Base-by-base conservation (phyloP, 495 filamentous ascomycete species). In the Lindgomyces ingoldianus region DNA sequence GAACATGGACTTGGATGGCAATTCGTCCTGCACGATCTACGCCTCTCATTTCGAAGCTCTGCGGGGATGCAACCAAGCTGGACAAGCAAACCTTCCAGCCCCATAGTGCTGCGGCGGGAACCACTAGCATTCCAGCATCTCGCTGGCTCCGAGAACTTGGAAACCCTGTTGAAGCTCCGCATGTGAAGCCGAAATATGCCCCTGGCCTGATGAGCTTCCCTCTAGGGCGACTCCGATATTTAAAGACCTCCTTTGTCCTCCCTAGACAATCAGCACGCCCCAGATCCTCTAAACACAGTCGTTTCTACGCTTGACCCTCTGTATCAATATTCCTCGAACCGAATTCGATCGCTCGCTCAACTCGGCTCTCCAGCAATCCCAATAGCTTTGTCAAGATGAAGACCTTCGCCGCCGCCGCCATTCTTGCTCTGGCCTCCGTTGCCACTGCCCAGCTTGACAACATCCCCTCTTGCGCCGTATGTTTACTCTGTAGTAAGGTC, bases 391-490 rank as follows among this genome's bases (percentile, higher is more conserved):
- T 63, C 72, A 79, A 70, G 47, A 82, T 82, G 80, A 74, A 77
- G 60, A 70, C 78, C 71, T 74, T 70, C 44, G 61, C 60, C 60
- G 55, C 70, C 46, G 56, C 77, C 69, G 61, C 75, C 26, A 61
- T 81, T 25, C 1, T 56, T 36, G 60, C 78, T 58, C 70, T 71
- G 48, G 73, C 75, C 62, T 70, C 73, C 50, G 64, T 81, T 48
- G 75, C 74, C 64, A 66, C 70, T 30, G 76, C 76, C 46, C 77
- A 80, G 70, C 62, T 80, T 9, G 73, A 74, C 27, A 56, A 78
- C 50, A 67, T 83, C 8, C 80, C 80, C 1, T 2, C 24, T 3
- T 83, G 80, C 74, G 78, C 80, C 51, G 79, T 83, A 74, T 58
- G 75, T 27, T 22, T n/a, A 19, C 1, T 25, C 21, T 4, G 16